phyloP scores from a whole-genome alignment of 352 stramenopile genomes.

The Pythium grandisporangium region DNA sequence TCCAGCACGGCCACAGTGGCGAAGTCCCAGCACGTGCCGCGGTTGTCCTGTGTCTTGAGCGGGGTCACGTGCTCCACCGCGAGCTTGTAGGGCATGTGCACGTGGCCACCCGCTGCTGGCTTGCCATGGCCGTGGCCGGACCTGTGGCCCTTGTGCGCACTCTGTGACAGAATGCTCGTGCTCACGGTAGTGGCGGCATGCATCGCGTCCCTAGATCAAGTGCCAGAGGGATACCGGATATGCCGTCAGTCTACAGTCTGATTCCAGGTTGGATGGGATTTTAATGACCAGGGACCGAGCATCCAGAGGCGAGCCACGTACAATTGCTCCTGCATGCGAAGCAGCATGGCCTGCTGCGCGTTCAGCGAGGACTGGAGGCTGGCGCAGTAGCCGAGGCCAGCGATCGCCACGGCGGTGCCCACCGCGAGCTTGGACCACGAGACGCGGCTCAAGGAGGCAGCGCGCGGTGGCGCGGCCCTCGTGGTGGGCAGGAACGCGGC shows the following conservation, averaged over 20 bases:
- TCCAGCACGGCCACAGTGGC: constrained; percentile 49
- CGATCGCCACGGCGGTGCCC: constrained; percentile 20
- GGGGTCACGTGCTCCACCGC: constrained; percentile 40
- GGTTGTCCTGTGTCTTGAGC: constrained; percentile 64
- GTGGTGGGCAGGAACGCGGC: no score
- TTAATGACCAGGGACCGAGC: no score
- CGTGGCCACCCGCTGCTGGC: constrained; percentile 4
- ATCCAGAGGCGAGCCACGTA: no score
- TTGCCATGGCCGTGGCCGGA: no score
- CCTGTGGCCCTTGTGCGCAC: no score
- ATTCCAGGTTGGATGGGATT: no score
- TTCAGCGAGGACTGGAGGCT: constrained; percentile 32
- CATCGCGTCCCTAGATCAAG: background rate
- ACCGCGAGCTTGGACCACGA: constrained; percentile 27
- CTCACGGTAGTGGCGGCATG: constrained; percentile 14
- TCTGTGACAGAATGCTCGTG: no score
- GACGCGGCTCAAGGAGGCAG: no score
- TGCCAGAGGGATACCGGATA: no score
- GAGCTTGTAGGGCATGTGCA: constrained; percentile 41
- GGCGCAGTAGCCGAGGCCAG: constrained; percentile 20
- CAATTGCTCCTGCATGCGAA: constrained; percentile 41
- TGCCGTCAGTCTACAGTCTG: no score
- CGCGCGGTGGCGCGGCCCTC: no score
- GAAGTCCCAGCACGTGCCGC: constrained; percentile 67
- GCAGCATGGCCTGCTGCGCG: constrained; percentile 22